phyloP scores from a whole-genome alignment of 805 yeast genomes.

The Metschnikowia corniflorae region DNA sequence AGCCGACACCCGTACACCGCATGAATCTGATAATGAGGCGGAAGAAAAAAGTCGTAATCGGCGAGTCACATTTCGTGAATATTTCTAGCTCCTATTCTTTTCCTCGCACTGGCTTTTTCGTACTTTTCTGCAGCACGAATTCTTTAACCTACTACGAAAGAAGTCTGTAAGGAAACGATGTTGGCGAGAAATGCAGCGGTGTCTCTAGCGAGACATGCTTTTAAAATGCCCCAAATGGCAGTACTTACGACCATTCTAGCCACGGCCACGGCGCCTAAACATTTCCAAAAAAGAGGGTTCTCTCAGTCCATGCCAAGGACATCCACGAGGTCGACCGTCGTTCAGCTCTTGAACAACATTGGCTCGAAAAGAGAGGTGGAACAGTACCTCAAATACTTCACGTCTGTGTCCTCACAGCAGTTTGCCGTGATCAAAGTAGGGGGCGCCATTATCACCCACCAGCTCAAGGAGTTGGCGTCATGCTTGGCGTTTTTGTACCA shows the following conservation, averaged over 20 bases:
- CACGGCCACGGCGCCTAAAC: neutral
- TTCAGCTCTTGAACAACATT: conserved; percentile 90
- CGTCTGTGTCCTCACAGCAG: conserved; percentile 93
- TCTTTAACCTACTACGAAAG: too few relatives aligned
- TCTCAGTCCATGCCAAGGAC: conserved; percentile 12
- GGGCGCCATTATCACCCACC: conserved; percentile 97
- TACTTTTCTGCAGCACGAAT: neutral
- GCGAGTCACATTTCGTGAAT: too few relatives aligned
- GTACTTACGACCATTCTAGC: neutral
- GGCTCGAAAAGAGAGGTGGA: conserved; percentile 98
- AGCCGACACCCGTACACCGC: conserved; percentile 12
- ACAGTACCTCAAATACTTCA: conserved; percentile 93
- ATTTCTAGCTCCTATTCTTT: too few relatives aligned
- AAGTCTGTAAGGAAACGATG: too few relatives aligned
- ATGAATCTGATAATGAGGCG: conserved; percentile 6
- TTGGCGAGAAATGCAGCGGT: conserved; percentile 12
- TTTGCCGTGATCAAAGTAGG: conserved; percentile 99
- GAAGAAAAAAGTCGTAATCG: neutral
- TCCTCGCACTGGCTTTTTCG: neutral
- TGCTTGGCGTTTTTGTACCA: conserved; percentile 95
- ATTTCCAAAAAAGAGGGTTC: conserved; percentile 5
- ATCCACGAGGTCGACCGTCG: conserved; percentile 91
- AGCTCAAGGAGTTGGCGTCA: conserved; percentile 87
- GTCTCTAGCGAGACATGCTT: conserved; percentile 10
- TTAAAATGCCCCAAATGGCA: conserved; percentile 6